Conservation (phyloP, 1,284 basidiomycete species). For the Fistulina hepatica region DNA sequence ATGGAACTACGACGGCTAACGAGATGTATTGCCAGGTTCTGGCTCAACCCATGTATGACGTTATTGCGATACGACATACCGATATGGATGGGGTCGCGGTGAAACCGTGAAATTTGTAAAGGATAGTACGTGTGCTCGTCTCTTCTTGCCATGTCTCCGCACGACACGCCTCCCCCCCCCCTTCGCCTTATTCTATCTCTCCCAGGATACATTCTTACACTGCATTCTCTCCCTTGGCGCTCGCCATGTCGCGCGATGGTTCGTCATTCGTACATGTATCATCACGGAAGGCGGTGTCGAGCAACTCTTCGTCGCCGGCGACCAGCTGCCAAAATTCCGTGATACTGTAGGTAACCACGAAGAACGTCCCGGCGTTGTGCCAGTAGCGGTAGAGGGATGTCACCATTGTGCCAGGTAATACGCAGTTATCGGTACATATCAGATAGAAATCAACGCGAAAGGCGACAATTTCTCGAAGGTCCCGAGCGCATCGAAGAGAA, state of each 20-base stretch:
- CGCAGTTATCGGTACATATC: too few species aligned
- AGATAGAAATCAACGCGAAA: too few species aligned
- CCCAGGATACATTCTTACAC: slow-evolving; percentile 38
- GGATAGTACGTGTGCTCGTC: slow-evolving; percentile 85
- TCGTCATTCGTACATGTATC: slow-evolving; percentile 94
- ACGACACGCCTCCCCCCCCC: neutral
- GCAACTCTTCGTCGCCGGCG: slow-evolving; percentile 89
- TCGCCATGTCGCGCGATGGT: slow-evolving; percentile 97
- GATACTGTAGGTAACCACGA: too few species aligned
- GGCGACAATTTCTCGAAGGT: too few species aligned
- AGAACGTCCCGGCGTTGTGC: too few species aligned
- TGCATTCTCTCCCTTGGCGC: too few species aligned
- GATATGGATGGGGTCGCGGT: slow-evolving; percentile 85
- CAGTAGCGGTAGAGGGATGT: too few species aligned
- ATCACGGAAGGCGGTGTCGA: slow-evolving; percentile 91
- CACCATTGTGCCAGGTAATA: too few species aligned
- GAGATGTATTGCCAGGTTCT: slow-evolving; percentile 46
- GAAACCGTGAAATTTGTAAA: slow-evolving; percentile 92
- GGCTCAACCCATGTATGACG: slow-evolving; percentile 98
- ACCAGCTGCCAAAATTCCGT: slow-evolving; percentile 82
- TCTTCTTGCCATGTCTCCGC: neutral
- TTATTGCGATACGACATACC: slow-evolving; percentile 97
- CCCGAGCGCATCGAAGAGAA: too few species aligned
- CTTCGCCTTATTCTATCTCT: slow-evolving; percentile 3
- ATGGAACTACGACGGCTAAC: slow-evolving; percentile 6